Base-by-base conservation (phyloP, 495 filamentous ascomycete genomes). In the Aspergillus bridgeri region DNA sequence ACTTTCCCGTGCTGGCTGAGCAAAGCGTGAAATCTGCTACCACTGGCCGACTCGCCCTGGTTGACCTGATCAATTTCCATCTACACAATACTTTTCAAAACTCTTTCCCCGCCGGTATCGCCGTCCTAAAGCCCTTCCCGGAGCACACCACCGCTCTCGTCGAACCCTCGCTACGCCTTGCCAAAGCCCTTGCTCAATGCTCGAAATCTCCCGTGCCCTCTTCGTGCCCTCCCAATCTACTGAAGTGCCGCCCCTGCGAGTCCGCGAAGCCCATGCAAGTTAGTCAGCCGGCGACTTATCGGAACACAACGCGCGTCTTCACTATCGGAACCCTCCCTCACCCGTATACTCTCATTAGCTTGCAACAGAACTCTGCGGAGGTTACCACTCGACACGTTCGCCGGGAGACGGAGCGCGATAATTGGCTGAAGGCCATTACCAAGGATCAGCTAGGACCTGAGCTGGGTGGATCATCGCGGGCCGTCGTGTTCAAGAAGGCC, bases 321-420 rank as follows among this genome's bases (percentile, higher is more conserved):
- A 90, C 87, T 18, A 90, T 98, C 61, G 91, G 86, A 62, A 88
- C 84, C 7, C 85, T 98, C 6, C 93, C 94, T 0, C 94, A 98
- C 63, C 94, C 94, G 0, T 96, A 89, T 72, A 96, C 92, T 9
- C 74, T 91, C 9, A 77, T 85, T 48, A 81, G 83, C 18, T 75
- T 98, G 4, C 75, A 81, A 24, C 73, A 72, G 38, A 66, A 66
- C 25, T 79, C 77, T 4, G 76, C 82, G 1, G 75, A 82, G 3
- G 70, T 91, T 25, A 82, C 84, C 50, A 75, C 84, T 2, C 72
- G 79, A 11, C 90, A 86, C 69, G 81, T 98, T 51, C 87, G 92
- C 44, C 84, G 89, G 25, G 77, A 88, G 17, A 88, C 88, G 3
- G 66, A 75, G n/a, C 89, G 93, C 8, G 90, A 98, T 69, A 70